phyloP scores from a whole-genome alignment of 495 filamentous ascomycete genomes.

The Lasiosphaeriaceae sp. region DNA sequence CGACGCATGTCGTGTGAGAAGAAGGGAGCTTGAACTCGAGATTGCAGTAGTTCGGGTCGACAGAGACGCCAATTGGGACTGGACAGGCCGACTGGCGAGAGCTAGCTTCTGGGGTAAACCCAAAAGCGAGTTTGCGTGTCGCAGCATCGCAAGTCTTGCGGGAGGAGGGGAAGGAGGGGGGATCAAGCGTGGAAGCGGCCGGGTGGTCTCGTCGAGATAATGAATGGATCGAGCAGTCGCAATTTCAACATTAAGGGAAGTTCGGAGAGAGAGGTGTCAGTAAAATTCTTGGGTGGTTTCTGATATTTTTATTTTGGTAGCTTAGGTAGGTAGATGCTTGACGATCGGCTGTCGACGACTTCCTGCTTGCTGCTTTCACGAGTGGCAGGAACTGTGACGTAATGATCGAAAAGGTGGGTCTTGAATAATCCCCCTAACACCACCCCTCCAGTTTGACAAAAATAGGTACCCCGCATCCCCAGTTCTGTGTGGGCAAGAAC shows the following conservation, averaged over 20 bases:
- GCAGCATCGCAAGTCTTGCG: slow-evolving; percentile 21
- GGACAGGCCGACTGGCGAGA: slow-evolving; percentile 4
- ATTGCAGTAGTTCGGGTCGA: not conserved
- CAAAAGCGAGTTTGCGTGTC: slow-evolving; percentile 17
- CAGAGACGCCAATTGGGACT: not conserved
- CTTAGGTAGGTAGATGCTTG: too few relatives aligned
- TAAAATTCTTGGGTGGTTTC: too few relatives aligned
- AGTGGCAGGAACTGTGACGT: not conserved
- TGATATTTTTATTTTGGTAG: too few relatives aligned
- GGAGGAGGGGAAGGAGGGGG: not conserved
- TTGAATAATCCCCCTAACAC: too few relatives aligned
- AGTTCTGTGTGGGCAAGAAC: too few relatives aligned
- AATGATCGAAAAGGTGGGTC: too few relatives aligned
- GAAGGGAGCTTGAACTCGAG: not conserved
- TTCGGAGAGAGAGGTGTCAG: too few relatives aligned
- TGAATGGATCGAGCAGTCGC: too few relatives aligned
- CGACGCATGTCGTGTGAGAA: not conserved
- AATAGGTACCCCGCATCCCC: too few relatives aligned
- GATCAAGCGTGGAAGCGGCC: not conserved
- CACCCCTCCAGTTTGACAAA: too few relatives aligned
- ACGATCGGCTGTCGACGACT: not conserved
- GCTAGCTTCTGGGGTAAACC: slow-evolving; percentile 8
- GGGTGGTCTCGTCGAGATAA: not conserved
- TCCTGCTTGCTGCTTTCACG: not conserved
- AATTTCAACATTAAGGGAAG: too few relatives aligned